Conservation (phyloP, 768 basidiomycete genomes). For the Rhodotorula diobovata region DNA sequence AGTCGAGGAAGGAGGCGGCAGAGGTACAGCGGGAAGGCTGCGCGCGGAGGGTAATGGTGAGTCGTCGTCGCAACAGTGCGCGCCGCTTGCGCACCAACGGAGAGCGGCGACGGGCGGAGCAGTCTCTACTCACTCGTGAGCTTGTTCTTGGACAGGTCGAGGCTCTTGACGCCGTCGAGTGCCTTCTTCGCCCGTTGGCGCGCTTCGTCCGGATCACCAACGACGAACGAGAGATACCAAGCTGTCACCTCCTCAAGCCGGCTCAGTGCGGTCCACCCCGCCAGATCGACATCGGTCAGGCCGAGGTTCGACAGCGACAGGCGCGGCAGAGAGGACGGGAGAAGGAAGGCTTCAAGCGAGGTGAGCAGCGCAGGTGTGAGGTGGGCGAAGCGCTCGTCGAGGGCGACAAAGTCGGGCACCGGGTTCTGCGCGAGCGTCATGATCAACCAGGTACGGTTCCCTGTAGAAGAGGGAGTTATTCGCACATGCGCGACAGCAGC, state of each 20-base stretch:
- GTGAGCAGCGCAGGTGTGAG: slow-evolving; percentile 8
- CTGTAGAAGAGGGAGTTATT: no score
- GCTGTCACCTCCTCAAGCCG: background rate
- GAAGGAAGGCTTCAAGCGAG: slow-evolving; percentile 26
- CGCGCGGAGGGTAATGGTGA: background rate
- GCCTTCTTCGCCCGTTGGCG: background rate
- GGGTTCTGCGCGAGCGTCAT: slow-evolving; percentile 3
- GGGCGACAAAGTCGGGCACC: background rate
- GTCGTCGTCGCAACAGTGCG: background rate
- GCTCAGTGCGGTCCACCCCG: background rate
- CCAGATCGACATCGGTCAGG: background rate
- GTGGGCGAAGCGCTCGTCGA: background rate
- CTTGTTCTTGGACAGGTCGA: slow-evolving; percentile 26
- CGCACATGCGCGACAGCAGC: slow-evolving; percentile 1
- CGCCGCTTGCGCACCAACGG: no score
- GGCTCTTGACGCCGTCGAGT: slow-evolving; percentile 1
- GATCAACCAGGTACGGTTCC: no score
- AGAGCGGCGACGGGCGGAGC: background rate
- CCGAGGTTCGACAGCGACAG: slow-evolving; percentile 15
- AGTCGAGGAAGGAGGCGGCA: slow-evolving; percentile 12
- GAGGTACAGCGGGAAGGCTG: slow-evolving; percentile 25
- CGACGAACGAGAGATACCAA: slow-evolving; percentile 27
- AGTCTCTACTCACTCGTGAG: background rate
- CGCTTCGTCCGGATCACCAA: background rate
- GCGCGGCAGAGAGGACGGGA: slow-evolving; percentile 25